Evolutionary conservation across 371 early-diverging fungal species (phyloP).

Genomic region (Smittium mucronatum): DNA sequence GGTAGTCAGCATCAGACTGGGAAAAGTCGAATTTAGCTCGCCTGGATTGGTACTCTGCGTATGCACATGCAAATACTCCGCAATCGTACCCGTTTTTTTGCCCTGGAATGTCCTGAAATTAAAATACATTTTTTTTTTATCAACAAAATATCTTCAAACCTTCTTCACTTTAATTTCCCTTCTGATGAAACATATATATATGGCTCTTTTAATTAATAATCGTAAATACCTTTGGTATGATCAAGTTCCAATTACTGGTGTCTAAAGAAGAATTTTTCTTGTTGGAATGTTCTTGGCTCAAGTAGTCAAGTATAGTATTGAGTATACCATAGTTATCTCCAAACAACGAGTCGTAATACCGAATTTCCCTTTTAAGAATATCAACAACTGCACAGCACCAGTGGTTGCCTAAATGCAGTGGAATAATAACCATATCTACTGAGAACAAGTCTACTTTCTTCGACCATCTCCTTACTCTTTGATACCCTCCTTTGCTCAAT

Average conservation of each 20-base stretch:
- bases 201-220: no score
- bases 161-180: no score
- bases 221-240: slow-evolving; percentile 44
- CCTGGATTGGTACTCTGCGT: slow-evolving; percentile 62
- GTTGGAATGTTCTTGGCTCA: slow-evolving; percentile 57
- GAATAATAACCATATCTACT: slow-evolving; percentile 67
- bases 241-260: slow-evolving; percentile 48
- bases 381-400: slow-evolving; percentile 79
- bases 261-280: slow-evolving; percentile 43
- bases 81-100: slow-evolving; percentile 91
- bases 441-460: slow-evolving; percentile 68
- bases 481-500: slow-evolving; percentile 54
- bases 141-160: no score
- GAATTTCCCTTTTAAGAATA: slow-evolving; percentile 48
- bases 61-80: slow-evolving; percentile 91
- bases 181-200: no score
- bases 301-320: slow-evolving; percentile 44
- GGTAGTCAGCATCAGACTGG: slow-evolving; percentile 54
- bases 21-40: slow-evolving; percentile 50
- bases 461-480: slow-evolving; percentile 70
- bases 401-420: slow-evolving; percentile 79
- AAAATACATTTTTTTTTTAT: not conserved
- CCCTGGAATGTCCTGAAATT: slow-evolving; percentile 48
- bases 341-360: slow-evolving; percentile 77
- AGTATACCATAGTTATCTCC: slow-evolving; percentile 43